Conservation (phyloP, 306 rosid species). For the Canavalia ensiformis region DNA sequence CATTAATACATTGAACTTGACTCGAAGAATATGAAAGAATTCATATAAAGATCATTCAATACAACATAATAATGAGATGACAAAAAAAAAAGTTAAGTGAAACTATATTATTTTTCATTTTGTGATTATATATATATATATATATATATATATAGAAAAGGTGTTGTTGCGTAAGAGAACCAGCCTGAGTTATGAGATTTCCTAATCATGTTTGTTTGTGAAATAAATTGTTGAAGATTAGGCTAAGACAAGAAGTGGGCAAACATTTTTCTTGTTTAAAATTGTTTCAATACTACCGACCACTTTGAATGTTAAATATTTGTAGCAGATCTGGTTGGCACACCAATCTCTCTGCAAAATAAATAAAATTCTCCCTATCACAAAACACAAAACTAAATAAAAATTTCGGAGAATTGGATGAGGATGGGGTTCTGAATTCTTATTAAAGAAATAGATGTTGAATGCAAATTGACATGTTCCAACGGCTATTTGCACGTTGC, state of each 20-base stretch:
- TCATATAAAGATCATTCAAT: too few species aligned
- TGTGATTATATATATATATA: too few species aligned
- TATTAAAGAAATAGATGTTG: constrained; percentile 36
- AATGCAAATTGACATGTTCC: constrained; percentile 44
- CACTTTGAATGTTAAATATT: constrained; percentile 19
- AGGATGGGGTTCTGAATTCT: constrained; percentile 19
- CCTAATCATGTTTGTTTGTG: neutral
- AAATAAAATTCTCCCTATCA: neutral
- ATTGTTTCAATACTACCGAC: constrained; percentile 47
- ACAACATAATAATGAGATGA: too few species aligned
- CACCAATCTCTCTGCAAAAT: neutral
- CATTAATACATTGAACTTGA: too few species aligned
- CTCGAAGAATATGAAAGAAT: too few species aligned
- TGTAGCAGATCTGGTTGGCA: constrained; percentile 47
- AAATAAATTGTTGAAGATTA: neutral
- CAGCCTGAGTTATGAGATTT: neutral
- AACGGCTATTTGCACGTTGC: constrained; percentile 36
- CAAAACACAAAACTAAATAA: neutral
- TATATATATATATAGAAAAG: neutral
- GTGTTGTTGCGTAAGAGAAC: neutral
- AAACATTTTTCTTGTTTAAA: constrained; percentile 30
- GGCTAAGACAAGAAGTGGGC: neutral
- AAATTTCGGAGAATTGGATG: neutral
- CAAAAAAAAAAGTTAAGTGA: too few species aligned
- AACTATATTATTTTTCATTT: too few species aligned